Evolutionary conservation across 2,329 filamentous ascomycete genomes (phyloP).

Genomic region (Colletotrichum acutatum): DNA sequence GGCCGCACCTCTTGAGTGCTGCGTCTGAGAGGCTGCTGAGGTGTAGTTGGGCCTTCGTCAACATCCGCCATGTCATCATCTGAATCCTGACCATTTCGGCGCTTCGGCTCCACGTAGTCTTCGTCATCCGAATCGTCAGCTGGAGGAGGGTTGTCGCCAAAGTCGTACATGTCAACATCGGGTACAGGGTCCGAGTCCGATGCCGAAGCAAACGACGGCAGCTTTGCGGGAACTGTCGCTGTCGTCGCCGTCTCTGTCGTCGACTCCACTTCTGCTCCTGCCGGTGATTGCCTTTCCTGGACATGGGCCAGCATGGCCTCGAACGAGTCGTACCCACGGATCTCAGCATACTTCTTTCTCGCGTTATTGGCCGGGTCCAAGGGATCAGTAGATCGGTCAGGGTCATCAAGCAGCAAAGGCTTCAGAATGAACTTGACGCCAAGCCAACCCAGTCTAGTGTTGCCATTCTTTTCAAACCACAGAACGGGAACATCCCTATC

Average conservation of each 20-base stretch:
- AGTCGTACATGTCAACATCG: slow-evolving; percentile 30
- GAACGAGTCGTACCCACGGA: slow-evolving; percentile 27
- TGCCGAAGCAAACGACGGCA: slow-evolving; percentile 22
- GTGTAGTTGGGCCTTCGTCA: not conserved
- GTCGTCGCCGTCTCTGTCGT: not conserved
- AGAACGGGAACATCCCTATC: slow-evolving; percentile 35
- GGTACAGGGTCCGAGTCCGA: slow-evolving; percentile 23
- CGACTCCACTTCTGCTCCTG: not conserved
- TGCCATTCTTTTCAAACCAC: slow-evolving; percentile 37
- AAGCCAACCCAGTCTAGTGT: slow-evolving; percentile 29
- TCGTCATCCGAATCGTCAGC: slow-evolving; percentile 30
- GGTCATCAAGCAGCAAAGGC: slow-evolving; percentile 29
- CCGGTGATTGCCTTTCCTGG: not conserved
- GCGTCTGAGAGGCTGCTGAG: slow-evolving; percentile 15
- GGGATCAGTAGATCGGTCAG: slow-evolving; percentile 17
- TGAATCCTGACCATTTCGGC: not conserved
- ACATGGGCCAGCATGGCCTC: slow-evolving; percentile 24
- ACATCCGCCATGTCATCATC: slow-evolving; percentile 25
- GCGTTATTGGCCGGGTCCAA: slow-evolving; percentile 18
- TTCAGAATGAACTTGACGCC: slow-evolving; percentile 6
- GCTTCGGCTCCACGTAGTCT: slow-evolving; percentile 16
- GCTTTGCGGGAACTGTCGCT: not conserved
- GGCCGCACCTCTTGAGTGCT: slow-evolving; percentile 34
- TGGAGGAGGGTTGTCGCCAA: slow-evolving; percentile 38
- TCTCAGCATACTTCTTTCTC: slow-evolving; percentile 19